Base-by-base conservation (phyloP, 2,329 filamentous ascomycete species). In the Fusarium pseudonygamai region DNA sequence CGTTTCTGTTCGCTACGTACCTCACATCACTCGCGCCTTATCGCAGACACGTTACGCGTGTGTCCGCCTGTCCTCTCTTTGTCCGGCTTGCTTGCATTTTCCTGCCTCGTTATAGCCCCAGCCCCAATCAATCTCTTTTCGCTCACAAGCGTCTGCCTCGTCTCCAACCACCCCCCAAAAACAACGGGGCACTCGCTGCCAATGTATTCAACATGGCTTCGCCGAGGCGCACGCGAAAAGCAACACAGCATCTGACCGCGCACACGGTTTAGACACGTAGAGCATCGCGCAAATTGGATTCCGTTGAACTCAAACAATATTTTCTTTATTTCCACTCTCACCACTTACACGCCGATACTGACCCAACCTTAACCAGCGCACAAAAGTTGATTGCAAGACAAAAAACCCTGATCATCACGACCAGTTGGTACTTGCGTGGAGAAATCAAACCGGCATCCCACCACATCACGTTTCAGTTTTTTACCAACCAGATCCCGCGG, bases 401-500 rank as follows among this genome's bases (percentile, higher is more conserved):
- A 56, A 58, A 53, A 47, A 32, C 39, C 24, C 37, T 37, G 32
- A 60, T 36, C 36, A 71, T 55, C 43, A 34, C 60, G 36, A 67
- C 46, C 36, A 74, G 32, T 64, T 64, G 53, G 63, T 67, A 73
- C 55, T 58, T 72, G 62, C 62, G 71, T 71, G 71, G 71, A 74
- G 71, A 73, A 59, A 52, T 18, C n/a, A 26, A 37, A 60, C 40
- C 71, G 46, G 47, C 42, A 61, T 70, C 49, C 64, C 57, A 64
- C 64, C 64, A 60, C 45, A 74, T 60, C 56, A 40, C 52, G 47
- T 64, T 56, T 68, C 60, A 39, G 56, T 32, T 40, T 47, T 43
- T 71, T 74, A 66, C 71, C 72, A 74, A 72, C 72, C 72, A 74
- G 72, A 65, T 50, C 30, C 50, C 60, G 59, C 63, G 62, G 36